phyloP scores from a whole-genome alignment of 108 stramenopile genomes.

The Bacterosira constricta region DNA sequence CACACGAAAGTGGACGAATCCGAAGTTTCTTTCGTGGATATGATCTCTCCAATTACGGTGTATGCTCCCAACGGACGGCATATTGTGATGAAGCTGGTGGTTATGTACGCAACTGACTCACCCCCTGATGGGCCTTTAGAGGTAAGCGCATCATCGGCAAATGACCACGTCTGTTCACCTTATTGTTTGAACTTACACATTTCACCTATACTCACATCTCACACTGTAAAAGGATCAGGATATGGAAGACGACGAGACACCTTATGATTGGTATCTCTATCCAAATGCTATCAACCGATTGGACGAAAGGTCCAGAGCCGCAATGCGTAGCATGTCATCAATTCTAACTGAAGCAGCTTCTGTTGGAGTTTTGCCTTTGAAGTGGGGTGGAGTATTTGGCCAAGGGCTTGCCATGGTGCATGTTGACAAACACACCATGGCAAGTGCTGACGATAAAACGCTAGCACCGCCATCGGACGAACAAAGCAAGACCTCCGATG shows the following conservation, averaged over 20 bases:
- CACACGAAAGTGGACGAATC: slow-evolving; percentile 50
- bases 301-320: slow-evolving; percentile 43
- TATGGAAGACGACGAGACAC: slow-evolving; percentile 61
- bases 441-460: no score
- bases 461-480: no score
- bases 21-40: slow-evolving; percentile 31
- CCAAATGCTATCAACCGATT: slow-evolving; percentile 35
- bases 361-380: slow-evolving; percentile 45
- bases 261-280: slow-evolving; percentile 67
- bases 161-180: no score
- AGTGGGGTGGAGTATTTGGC: slow-evolving; percentile 67
- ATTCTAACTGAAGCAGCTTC: slow-evolving; percentile 39
- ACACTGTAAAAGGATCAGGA: no score
- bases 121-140: slow-evolving; percentile 61
- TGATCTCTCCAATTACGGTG: slow-evolving; percentile 46
- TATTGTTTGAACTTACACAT: no score
- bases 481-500: no score
- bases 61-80: slow-evolving; percentile 51
- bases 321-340: slow-evolving; percentile 26
- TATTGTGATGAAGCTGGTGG: slow-evolving; percentile 38
- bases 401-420: slow-evolving; percentile 43
- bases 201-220: no score
- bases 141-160: no score
- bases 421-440: no score
- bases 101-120: slow-evolving; percentile 53